These are phyloP conservation scores for Nemania sp. DNA, from an alignment of 2,329 filamentous ascomycete genomes.

Conservation along the genomic window DNA sequence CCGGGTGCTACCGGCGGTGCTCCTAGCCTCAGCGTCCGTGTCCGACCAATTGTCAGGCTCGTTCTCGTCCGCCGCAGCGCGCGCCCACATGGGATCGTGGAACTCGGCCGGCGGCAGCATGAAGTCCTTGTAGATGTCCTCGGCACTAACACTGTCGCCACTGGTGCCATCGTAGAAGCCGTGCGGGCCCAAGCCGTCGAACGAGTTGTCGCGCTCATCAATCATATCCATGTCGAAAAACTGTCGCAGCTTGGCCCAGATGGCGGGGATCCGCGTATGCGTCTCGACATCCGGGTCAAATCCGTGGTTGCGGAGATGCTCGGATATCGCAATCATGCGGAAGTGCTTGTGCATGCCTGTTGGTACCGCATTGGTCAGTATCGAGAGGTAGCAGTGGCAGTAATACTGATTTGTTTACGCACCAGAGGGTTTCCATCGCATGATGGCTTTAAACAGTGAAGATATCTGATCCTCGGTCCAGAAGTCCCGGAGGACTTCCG, in stretches of 20 bases:
- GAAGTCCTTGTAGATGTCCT: conserved; percentile 68
- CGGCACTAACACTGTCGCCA: too few species aligned
- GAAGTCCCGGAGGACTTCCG: conserved; percentile 60
- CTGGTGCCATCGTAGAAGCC: conserved; percentile 40
- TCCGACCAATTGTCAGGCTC: conserved; percentile 54
- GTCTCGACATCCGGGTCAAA: conserved; percentile 69
- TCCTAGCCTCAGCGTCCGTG: conserved; percentile 47
- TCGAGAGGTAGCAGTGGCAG: too few species aligned
- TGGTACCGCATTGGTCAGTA: too few species aligned
- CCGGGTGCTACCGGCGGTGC: conserved; percentile 35
- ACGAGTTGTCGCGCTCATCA: conserved; percentile 76
- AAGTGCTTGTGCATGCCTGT: conserved; percentile 94
- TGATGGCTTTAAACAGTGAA: conserved; percentile 88
- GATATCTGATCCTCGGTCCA: conserved; percentile 98
- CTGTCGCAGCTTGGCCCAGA: conserved; percentile 83
- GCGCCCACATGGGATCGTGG: conserved; percentile 51
- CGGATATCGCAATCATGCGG: conserved; percentile 83
- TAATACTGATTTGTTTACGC: too few species aligned
- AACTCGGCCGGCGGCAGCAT: conserved; percentile 57
- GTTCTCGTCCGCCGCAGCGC: conserved; percentile 49
- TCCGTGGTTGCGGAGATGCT: conserved; percentile 78
- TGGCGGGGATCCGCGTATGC: conserved; percentile 87
- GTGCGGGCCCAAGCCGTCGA: conserved; percentile 43
- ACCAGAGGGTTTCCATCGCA: conserved; percentile 97
- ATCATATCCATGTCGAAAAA: conserved; percentile 86